phyloP scores from a whole-genome alignment of 2,329 filamentous ascomycete species.

The Penicillium sp. region DNA sequence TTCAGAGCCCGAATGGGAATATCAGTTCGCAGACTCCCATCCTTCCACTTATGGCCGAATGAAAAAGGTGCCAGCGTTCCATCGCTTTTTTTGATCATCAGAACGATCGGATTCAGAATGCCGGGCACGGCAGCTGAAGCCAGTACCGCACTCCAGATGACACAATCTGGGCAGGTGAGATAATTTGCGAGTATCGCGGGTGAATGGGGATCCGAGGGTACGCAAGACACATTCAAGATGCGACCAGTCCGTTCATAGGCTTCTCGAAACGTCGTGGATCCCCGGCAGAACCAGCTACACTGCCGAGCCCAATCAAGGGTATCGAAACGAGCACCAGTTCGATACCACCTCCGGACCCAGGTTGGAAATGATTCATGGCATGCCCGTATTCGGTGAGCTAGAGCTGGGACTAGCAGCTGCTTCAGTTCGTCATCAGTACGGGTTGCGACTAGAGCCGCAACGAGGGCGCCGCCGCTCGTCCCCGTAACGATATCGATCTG shows the following conservation, averaged over 20 bases:
- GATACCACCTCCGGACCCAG: constrained; percentile 86
- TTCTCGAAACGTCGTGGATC: constrained; percentile 91
- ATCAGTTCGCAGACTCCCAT: constrained; percentile 89
- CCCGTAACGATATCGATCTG: constrained; percentile 81
- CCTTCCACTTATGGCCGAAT: constrained; percentile 99
- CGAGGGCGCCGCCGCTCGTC: constrained; percentile 88
- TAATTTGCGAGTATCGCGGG: constrained; percentile 93
- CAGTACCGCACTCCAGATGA: constrained; percentile 96
- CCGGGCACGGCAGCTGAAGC: constrained; percentile 95
- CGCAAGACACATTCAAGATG: constrained; percentile 93
- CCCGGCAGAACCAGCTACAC: constrained; percentile 86
- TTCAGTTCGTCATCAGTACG: constrained; percentile 91
- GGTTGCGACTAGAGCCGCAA: constrained; percentile 84
- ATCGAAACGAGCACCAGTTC: constrained; percentile 91
- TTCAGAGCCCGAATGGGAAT: constrained; percentile 94
- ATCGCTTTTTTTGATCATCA: constrained; percentile 81
- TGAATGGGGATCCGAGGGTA: constrained; percentile 93
- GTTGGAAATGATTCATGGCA: constrained; percentile 76
- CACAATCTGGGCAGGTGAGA: constrained; percentile 90
- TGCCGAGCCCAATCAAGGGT: constrained; percentile 85
- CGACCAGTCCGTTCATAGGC: constrained; percentile 92
- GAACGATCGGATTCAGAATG: constrained; percentile 91
- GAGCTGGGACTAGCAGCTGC: constrained; percentile 77
- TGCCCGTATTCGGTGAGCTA: constrained; percentile 82
- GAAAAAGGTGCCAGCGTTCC: constrained; percentile 85